Base-by-base conservation (phyloP, 805 yeast species). In the Cyberlindnera bimundalis region DNA sequence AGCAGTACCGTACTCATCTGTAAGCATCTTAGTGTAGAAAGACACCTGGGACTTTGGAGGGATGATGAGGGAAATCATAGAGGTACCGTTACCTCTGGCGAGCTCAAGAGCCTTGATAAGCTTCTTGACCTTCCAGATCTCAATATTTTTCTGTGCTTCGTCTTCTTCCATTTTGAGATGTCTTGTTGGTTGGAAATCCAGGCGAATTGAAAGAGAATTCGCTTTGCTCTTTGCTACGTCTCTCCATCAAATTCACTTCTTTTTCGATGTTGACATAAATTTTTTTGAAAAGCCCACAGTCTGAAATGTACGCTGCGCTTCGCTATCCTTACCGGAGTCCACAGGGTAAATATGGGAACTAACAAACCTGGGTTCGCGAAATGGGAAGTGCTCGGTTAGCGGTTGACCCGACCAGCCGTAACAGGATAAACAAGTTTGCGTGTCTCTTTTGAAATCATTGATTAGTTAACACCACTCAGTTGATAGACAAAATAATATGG, bases 1-100 rank as follows among this genome's bases (percentile, higher is more conserved):
- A 2, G 99, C 99, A 13, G 99, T 93, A 66, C 99, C 99, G 67
- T 89, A 90, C 71, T 93, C 99, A 70, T 93, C 98, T 4, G 97
- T 87, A 66, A 93, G 76, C 90, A 87, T 84, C 68, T 86, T 90
- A 61, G 83, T 89, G 43, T 76, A 77, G 58, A 87, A 76, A 11
- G 98, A 75, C 58, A 93, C 84, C 68, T 93, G 99, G 45, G 95
- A 91, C 64, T 79, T 82, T 56, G 99, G 99, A 31, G 99, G 96
- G 51, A 90, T 87, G 56, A 93, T 86, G 62, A 93, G 74, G 20
- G 97, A 89, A 61, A 93, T 93, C 98, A 93, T 93, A 18, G 99
- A 93, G 34, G 99, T 93, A 67, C 99, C 99, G 64, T 91, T 93
- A 66, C 99, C 99, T 66, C 96, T 79, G 39, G 98, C 98, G 57